Percentiles rank a stretch among this genome's conserved stretches.
Evolutionary conservation across 768 basidiomycete genomes (phyloP).

Genomic region (Goffeauzyma gilvescens): DNA sequence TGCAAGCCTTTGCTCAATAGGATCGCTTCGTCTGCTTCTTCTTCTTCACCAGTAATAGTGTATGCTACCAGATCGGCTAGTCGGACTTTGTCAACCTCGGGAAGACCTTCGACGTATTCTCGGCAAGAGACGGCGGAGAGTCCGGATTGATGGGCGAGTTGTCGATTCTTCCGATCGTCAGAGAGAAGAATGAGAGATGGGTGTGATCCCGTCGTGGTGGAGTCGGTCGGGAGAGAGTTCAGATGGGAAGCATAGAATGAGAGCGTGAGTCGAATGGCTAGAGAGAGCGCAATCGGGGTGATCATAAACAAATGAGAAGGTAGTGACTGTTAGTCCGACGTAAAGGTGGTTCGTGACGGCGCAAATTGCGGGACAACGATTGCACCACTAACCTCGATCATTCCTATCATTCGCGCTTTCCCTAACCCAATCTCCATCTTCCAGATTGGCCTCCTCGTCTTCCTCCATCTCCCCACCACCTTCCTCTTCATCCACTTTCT

Average conservation of each 20-base stretch:
- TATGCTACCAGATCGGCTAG: conserved; percentile 65
- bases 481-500: neutral
- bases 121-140: conserved; percentile 38
- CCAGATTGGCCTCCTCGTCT: conserved; percentile 38
- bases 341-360: too few species aligned
- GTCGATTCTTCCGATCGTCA: conserved; percentile 68
- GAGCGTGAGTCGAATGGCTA: conserved; percentile 66
- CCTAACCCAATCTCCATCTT: conserved; percentile 44
- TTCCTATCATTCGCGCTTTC: conserved; percentile 64
- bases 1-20: conserved; percentile 13
- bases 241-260: conserved; percentile 73
- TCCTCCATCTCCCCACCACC: conserved; percentile 1
- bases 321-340: neutral
- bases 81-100: conserved; percentile 38
- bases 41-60: conserved; percentile 35
- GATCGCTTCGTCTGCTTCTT: conserved; percentile 35
- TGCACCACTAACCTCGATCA: conserved; percentile 56
- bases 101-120: conserved; percentile 61
- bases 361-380: too few species aligned
- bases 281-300: neutral
- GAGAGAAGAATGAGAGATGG: conserved; percentile 65
- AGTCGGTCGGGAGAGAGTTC: conserved; percentile 4
- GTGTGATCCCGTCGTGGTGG: conserved; percentile 14
- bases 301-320: neutral
- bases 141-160: conserved; percentile 50